A percentile compares a stretch with the other conserved stretches of the same genome.
These are phyloP conservation scores for Phaeomoniella chlamydospora DNA, from an alignment of 2,329 filamentous ascomycete species.

Conservation along the genomic window DNA sequence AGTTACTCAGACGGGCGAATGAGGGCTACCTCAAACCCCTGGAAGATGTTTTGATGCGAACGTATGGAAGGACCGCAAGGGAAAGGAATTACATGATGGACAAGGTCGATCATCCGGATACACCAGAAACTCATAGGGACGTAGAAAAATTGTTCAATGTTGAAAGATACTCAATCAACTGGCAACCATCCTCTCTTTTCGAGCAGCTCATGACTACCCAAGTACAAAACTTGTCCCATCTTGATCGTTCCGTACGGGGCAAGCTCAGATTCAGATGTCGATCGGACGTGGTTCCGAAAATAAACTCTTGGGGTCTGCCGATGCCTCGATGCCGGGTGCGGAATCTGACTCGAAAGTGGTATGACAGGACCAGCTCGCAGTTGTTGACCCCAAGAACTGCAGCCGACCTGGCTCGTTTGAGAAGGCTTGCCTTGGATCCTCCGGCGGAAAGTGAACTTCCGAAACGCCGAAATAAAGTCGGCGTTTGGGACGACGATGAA, in stretches of 20 bases:
- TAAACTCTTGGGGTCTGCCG: slow-evolving; percentile 22
- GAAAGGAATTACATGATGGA: slow-evolving; percentile 33
- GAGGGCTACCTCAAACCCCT: slow-evolving; percentile 36
- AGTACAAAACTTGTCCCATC: slow-evolving; percentile 13
- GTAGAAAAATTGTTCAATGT: slow-evolving; percentile 4
- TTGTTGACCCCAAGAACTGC: slow-evolving; percentile 24
- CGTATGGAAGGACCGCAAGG: slow-evolving; percentile 43
- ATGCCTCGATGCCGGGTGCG: slow-evolving; percentile 15
- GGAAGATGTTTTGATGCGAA: slow-evolving; percentile 34
- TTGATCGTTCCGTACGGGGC: slow-evolving; percentile 11
- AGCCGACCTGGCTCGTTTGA: slow-evolving; percentile 18
- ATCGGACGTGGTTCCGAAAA: slow-evolving; percentile 2
- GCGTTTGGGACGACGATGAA: too few relatives aligned
- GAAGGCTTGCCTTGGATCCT: slow-evolving; percentile 17
- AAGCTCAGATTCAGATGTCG: slow-evolving; percentile 11
- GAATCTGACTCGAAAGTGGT: slow-evolving; percentile 24
- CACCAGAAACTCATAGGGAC: slow-evolving; percentile 5
- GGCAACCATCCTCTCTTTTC: slow-evolving; percentile 19
- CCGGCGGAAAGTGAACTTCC: not conserved
- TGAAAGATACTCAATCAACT: slow-evolving; percentile 15
- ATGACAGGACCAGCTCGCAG: slow-evolving; percentile 14
- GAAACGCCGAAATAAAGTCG: not conserved
- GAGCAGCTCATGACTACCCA: slow-evolving; percentile 20
- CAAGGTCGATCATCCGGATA: slow-evolving; percentile 15
- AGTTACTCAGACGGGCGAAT: slow-evolving; percentile 36